These are phyloP conservation scores for Neonectria faginata DNA, from an alignment of 2,329 filamentous ascomycete genomes.

Conservation along the genomic window DNA sequence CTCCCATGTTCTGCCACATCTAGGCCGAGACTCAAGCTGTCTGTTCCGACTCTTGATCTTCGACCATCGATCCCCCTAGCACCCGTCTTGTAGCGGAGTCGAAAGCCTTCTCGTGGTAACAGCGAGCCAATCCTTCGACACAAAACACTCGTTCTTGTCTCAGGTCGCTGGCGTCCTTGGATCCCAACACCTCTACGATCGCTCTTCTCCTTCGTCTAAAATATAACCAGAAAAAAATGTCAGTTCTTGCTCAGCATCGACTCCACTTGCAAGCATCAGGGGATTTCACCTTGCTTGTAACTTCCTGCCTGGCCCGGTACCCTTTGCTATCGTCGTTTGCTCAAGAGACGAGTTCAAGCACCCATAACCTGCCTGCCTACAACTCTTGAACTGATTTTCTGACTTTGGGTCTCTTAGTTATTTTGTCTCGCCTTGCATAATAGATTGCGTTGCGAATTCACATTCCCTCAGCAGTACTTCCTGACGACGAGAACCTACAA, in stretches of 20 bases:
- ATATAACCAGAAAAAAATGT: constrained; percentile 42
- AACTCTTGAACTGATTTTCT: constrained; percentile 1
- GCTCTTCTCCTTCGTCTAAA: constrained; percentile 48
- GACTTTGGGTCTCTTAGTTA: constrained; percentile 22
- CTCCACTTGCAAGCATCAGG: constrained; percentile 18
- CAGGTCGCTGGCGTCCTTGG: constrained; percentile 70
- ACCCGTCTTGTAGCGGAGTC: constrained; percentile 41
- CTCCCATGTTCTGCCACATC: constrained; percentile 50
- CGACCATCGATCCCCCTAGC: constrained; percentile 36
- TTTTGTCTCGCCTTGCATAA: constrained; percentile 31
- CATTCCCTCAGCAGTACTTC: constrained; percentile 18
- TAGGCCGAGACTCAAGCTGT: constrained; percentile 50
- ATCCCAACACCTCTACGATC: constrained; percentile 53
- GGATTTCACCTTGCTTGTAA: constrained; percentile 14
- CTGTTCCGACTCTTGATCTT: constrained; percentile 48
- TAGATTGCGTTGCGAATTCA: constrained; percentile 30
- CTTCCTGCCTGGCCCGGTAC: neutral
- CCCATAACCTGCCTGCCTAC: neutral
- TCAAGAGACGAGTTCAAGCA: neutral
- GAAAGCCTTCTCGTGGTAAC: constrained; percentile 57
- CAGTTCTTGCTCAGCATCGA: constrained; percentile 32
- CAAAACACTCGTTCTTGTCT: constrained; percentile 56
- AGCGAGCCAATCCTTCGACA: constrained; percentile 57
- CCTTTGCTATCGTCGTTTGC: neutral
- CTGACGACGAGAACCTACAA: constrained; percentile 34